These are phyloP conservation scores for Alternaria sp. DNA, from an alignment of 2,329 filamentous ascomycete species.

Conservation along the genomic window DNA sequence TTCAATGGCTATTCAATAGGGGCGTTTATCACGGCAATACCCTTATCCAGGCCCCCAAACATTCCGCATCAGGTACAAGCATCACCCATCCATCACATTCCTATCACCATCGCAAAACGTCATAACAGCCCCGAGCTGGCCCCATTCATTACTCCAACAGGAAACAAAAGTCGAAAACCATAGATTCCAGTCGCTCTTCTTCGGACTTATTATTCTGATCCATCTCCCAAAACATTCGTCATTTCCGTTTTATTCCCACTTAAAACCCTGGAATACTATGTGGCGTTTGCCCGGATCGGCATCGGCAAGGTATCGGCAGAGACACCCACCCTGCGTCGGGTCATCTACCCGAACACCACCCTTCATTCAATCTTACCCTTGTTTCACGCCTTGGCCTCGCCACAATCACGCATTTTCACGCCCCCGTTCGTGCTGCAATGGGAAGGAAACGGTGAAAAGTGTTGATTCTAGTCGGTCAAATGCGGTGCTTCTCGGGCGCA, in stretches of 20 bases:
- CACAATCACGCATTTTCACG: background rate
- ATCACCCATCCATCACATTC: background rate
- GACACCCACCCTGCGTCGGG: background rate
- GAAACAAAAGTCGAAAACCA: constrained; percentile 5
- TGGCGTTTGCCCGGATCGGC: background rate
- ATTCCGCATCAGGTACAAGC: background rate
- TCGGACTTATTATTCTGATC: constrained; percentile 14
- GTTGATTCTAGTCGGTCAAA: constrained; percentile 21
- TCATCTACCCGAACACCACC: background rate
- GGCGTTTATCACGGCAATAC: background rate
- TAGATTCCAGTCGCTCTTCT: constrained; percentile 16
- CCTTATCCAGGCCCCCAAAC: background rate
- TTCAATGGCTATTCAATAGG: background rate
- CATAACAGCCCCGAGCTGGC: background rate
- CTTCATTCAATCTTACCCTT: background rate
- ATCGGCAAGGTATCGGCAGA: background rate
- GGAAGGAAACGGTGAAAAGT: constrained; percentile 13
- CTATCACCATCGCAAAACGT: background rate
- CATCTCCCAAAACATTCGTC: background rate
- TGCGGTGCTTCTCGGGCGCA: constrained; percentile 17
- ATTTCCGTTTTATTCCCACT: constrained; percentile 6
- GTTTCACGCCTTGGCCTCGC: background rate
- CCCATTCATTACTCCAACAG: constrained; percentile 2
- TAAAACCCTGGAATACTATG: background rate
- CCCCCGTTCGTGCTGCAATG: constrained; percentile 4